Conservation (phyloP, 192 early-diverging fungal species). For the Glomus cerebriforme region DNA sequence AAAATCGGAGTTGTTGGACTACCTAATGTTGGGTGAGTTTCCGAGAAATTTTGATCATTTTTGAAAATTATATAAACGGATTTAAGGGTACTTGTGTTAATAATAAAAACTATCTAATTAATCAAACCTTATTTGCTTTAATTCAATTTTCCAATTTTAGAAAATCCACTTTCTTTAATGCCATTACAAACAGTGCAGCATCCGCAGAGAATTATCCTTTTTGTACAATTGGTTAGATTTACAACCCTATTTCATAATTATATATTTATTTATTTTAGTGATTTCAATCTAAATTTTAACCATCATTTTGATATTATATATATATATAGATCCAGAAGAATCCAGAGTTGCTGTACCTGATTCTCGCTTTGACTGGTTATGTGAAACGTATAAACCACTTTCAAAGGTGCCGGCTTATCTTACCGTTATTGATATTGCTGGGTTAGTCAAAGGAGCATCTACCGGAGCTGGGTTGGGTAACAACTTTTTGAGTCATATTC, state of each 20-base stretch:
- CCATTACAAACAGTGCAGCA: slow-evolving; percentile 68
- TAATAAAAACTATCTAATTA: not conserved
- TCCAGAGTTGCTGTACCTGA: slow-evolving; percentile 92
- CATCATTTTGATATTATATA: not conserved
- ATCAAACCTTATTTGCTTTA: not conserved
- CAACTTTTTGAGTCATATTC: slow-evolving; percentile 92
- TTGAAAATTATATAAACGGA: too few relatives aligned
- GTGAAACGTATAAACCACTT: slow-evolving; percentile 65
- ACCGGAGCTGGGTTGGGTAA: slow-evolving; percentile 85
- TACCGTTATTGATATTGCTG: slow-evolving; percentile 97
- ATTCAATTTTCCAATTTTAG: slow-evolving; percentile 29
- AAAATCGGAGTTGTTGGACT: slow-evolving; percentile 96
- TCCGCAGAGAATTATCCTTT: slow-evolving; percentile 97
- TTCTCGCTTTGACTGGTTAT: slow-evolving; percentile 82
- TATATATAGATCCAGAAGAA: slow-evolving; percentile 80
- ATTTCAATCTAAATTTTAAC: not conserved
- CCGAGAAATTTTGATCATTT: too few relatives aligned
- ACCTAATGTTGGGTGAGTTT: slow-evolving; percentile 83
- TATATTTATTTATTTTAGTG: not conserved
- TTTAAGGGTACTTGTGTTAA: not conserved
- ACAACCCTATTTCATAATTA: not conserved
- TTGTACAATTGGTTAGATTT: slow-evolving; percentile 75
- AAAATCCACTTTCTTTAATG: slow-evolving; percentile 88
- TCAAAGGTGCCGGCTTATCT: slow-evolving; percentile 77
- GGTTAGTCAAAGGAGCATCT: slow-evolving; percentile 90